These are phyloP conservation scores for Huntiella abstrusa DNA, from an alignment of 2,329 filamentous ascomycete genomes.

Conservation along the genomic window DNA sequence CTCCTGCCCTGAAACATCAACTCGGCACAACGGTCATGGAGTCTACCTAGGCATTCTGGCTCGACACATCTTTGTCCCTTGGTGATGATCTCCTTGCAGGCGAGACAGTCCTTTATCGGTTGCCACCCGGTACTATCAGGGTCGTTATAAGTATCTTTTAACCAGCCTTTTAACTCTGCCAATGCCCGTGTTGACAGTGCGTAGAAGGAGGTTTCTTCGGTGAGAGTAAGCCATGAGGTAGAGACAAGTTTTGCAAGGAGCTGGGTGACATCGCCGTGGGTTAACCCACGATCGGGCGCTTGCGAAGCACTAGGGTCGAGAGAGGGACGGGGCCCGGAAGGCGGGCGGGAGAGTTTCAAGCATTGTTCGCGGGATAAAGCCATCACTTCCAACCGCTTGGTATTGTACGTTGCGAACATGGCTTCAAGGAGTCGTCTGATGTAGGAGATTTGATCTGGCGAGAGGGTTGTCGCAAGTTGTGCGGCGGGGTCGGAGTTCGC, in stretches of 20 bases:
- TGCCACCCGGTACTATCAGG: conserved; percentile 44
- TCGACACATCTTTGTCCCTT: conserved; percentile 59
- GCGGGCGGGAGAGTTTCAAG: conserved; percentile 43
- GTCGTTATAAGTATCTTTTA: conserved; percentile 82
- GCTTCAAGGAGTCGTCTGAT: conserved; percentile 72
- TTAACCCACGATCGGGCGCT: conserved; percentile 38
- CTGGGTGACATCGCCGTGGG: conserved; percentile 57
- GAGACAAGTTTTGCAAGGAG: conserved; percentile 51
- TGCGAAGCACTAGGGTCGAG: conserved; percentile 19
- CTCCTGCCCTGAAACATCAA: conserved; percentile 52
- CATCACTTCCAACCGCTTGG: conserved; percentile 60
- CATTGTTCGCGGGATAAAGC: conserved; percentile 67
- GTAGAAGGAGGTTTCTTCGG: conserved; percentile 46
- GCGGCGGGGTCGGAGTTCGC: conserved; percentile 68
- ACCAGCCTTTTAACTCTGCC: conserved; percentile 69
- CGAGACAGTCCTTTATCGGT: conserved; percentile 70
- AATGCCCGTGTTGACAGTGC: conserved; percentile 57
- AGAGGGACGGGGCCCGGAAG: conserved; percentile 18
- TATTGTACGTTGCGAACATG: conserved; percentile 86
- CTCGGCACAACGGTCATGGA: conserved; percentile 61
- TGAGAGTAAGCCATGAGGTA: conserved; percentile 74
- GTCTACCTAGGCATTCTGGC: conserved; percentile 44
- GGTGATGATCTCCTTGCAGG: conserved; percentile 80
- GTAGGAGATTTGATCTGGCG: conserved; percentile 71
- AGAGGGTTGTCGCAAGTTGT: conserved; percentile 67